These are phyloP conservation scores for Paramecium bursaria DNA, from an alignment of 73 alveolate species.

Conservation along the genomic window DNA sequence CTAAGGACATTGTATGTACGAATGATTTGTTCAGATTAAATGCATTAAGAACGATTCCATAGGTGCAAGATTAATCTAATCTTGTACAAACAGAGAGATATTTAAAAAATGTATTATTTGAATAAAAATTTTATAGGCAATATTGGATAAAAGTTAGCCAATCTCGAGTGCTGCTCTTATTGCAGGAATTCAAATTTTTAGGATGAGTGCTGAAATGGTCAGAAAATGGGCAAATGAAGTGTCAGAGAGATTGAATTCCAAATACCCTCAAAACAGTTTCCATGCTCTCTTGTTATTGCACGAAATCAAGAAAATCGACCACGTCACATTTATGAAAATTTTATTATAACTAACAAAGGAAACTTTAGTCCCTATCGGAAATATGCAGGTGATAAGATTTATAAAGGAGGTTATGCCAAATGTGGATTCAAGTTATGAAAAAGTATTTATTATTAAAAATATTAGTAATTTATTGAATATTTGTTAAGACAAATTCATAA, in stretches of 20 bases:
- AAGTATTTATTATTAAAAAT: not conserved
- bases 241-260: constrained; percentile 56
- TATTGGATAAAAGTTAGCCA: constrained; percentile 64
- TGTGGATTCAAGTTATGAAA: constrained; percentile 60
- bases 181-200: constrained; percentile 63
- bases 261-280: constrained; percentile 51
- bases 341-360: constrained; percentile 55
- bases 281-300: constrained; percentile 52
- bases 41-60: constrained; percentile 65
- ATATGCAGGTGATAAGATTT: constrained; percentile 62
- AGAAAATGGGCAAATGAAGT: constrained; percentile 67
- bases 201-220: constrained; percentile 49
- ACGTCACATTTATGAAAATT: constrained; percentile 40
- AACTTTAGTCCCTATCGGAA: constrained; percentile 62
- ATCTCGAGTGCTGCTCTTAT: constrained; percentile 68
- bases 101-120: constrained; percentile 46
- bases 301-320: constrained; percentile 38
- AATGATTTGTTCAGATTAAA: constrained; percentile 63
- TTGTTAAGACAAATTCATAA: constrained; percentile 62
- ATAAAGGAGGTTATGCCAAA: constrained; percentile 53
- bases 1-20: constrained; percentile 63
- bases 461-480: constrained; percentile 46
- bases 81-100: constrained; percentile 59
- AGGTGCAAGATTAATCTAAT: constrained; percentile 61
- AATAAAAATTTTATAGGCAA: constrained; percentile 17